A percentile compares a stretch with the other conserved stretches of the same genome.
phyloP scores from a whole-genome alignment of 2,329 filamentous ascomycete genomes.

The Aspergillus pseudoterreus region DNA sequence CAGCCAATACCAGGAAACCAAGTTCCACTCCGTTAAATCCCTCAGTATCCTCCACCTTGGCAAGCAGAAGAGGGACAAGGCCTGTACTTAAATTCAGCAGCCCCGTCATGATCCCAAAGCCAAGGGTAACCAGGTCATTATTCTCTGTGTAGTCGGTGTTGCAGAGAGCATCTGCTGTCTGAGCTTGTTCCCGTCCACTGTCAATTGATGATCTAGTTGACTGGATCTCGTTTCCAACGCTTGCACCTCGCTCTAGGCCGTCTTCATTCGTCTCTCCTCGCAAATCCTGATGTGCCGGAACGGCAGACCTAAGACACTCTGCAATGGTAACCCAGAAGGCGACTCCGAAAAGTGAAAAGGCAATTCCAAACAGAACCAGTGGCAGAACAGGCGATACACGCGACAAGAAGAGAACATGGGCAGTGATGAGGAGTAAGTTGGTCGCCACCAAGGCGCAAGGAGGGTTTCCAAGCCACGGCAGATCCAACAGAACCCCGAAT shows the following conservation, averaged over 20 bases:
- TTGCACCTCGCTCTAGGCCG: not conserved
- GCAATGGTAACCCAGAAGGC: not conserved
- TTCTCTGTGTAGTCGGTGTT: not conserved
- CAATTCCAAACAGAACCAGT: not conserved
- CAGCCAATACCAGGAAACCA: not conserved
- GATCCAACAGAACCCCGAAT: not conserved
- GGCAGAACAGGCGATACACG: not conserved
- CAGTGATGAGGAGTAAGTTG: not conserved
- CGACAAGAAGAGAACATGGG: not conserved
- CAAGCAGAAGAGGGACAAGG: constrained; percentile 1
- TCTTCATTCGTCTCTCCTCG: not conserved
- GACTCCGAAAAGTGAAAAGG: not conserved
- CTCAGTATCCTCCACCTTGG: not conserved
- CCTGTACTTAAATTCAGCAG: constrained; percentile 3
- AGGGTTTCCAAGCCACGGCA: not conserved
- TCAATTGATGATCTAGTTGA: not conserved
- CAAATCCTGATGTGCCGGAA: not conserved
- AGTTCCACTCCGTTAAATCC: not conserved
- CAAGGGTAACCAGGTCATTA: not conserved
- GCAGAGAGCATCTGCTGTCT: not conserved
- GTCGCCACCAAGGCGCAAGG: not conserved
- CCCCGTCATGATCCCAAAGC: constrained; percentile 6
- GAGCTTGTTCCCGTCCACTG: not conserved
- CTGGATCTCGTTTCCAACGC: not conserved
- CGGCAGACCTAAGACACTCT: not conserved